These are phyloP conservation scores for Talaromyces nanjingensis DNA, from an alignment of 495 filamentous ascomycete genomes.

Conservation along the genomic window DNA sequence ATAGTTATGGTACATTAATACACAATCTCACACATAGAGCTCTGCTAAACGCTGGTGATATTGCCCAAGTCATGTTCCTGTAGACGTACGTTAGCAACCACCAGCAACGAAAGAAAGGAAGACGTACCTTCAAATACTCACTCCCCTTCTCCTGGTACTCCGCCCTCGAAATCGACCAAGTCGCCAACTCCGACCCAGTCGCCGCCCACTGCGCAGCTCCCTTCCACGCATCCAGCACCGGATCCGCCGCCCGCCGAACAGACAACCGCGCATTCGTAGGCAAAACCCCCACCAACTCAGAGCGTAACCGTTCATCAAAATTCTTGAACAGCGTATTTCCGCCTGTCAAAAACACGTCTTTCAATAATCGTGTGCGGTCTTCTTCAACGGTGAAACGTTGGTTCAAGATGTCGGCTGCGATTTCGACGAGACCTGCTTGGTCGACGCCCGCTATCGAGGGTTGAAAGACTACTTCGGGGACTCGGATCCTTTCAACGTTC, in stretches of 20 bases:
- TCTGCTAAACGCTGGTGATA: not conserved
- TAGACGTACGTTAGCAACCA: not conserved
- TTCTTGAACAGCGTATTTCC: conserved; percentile 82
- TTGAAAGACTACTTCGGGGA: conserved; percentile 93
- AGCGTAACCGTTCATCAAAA: conserved; percentile 76
- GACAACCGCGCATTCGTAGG: conserved; percentile 57
- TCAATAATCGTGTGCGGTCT: conserved; percentile 58
- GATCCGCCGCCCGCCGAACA: conserved; percentile 64
- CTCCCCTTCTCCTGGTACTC: conserved; percentile 80
- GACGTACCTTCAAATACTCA: conserved; percentile 74
- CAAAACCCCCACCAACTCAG: conserved; percentile 63
- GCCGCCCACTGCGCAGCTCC: conserved; percentile 79
- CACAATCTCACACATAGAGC: not conserved
- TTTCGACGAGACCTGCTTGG: conserved; percentile 88
- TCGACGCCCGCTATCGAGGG: conserved; percentile 92
- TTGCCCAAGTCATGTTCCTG: conserved; percentile 4
- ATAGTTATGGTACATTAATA: not conserved
- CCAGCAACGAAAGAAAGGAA: not conserved
- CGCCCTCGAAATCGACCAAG: conserved; percentile 53
- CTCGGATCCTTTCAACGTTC: conserved; percentile 93
- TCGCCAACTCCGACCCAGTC: conserved; percentile 23
- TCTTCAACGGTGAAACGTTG: conserved; percentile 59
- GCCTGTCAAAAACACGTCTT: conserved; percentile 88
- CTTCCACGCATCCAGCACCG: conserved; percentile 82
- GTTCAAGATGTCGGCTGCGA: conserved; percentile 75